These are phyloP conservation scores for Tetrahymena malaccensis DNA, from an alignment of 73 alveolate genomes.

Conservation along the genomic window DNA sequence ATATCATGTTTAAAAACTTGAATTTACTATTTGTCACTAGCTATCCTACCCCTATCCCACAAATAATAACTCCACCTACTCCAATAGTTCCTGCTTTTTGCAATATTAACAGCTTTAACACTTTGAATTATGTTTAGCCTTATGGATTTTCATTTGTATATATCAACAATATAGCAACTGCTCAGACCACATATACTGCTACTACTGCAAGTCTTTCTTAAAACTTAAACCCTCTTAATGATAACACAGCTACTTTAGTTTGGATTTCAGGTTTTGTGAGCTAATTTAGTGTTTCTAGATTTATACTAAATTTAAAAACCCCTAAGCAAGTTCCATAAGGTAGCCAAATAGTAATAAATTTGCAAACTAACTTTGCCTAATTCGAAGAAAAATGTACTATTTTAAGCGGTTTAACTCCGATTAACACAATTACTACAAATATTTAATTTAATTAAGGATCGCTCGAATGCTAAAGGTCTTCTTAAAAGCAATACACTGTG, in stretches of 20 bases:
- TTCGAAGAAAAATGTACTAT: not conserved
- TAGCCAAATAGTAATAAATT: not conserved
- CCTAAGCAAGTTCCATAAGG: not conserved
- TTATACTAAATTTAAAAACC: not conserved
- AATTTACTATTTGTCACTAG: not conserved
- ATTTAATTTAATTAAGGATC: not conserved
- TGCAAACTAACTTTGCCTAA: not conserved
- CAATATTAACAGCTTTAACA: not conserved
- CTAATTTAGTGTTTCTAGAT: not conserved
- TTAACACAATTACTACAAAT: not conserved
- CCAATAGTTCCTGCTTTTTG: not conserved
- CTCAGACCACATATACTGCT: not conserved
- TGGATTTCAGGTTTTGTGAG: not conserved
- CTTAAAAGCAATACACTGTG: not conserved
- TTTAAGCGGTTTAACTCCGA: not conserved
- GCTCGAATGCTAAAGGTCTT: not conserved
- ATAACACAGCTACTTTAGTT: not conserved
- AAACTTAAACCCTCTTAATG: not conserved
- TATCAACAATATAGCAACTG: not conserved
- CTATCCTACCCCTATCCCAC: not conserved
- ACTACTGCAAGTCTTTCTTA: not conserved
- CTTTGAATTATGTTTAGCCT: not conserved
- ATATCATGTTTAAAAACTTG: not conserved
- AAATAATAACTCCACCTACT: not conserved
- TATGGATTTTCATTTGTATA: not conserved